These are phyloP conservation scores for Penicillium rolfsii DNA, from an alignment of 2,329 filamentous ascomycete genomes.

Conservation along the genomic window DNA sequence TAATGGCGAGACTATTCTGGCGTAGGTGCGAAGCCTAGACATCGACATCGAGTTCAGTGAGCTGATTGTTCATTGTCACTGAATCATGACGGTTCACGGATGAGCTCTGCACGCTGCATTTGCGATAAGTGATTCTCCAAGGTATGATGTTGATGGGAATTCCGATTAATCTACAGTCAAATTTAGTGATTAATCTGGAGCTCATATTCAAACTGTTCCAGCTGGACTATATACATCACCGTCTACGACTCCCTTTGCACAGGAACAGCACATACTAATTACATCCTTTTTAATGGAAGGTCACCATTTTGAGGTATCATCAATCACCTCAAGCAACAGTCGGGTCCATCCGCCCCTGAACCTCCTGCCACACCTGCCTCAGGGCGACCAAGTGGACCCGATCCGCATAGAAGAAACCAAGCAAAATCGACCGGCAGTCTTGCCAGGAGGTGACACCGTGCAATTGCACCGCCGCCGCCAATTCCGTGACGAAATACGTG, in stretches of 20 bases:
- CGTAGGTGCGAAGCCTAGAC: too few relatives aligned
- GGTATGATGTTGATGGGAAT: neutral
- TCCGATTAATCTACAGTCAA: neutral
- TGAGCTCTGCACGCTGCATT: too few relatives aligned
- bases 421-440: conserved; percentile 36
- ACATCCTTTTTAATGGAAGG: neutral
- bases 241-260: neutral
- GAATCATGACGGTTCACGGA: too few relatives aligned
- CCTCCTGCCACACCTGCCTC: conserved; percentile 39
- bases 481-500: conserved; percentile 38
- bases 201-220: conserved; percentile 4
- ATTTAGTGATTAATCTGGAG: neutral
- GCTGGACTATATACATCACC: neutral
- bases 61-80: too few relatives aligned
- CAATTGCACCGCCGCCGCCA: conserved; percentile 33
- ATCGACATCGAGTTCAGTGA: too few relatives aligned
- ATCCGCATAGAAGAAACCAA: conserved; percentile 43
- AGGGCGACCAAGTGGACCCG: conserved; percentile 37
- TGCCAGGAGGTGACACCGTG: conserved; percentile 40
- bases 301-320: neutral
- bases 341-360: conserved; percentile 27
- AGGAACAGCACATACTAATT: neutral
- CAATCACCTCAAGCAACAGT: conserved; percentile 1
- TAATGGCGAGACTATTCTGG: too few relatives aligned
- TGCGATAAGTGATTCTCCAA: too few relatives aligned